Conservation (phyloP, 1,284 basidiomycete species). For the Kwoniella shivajii region DNA sequence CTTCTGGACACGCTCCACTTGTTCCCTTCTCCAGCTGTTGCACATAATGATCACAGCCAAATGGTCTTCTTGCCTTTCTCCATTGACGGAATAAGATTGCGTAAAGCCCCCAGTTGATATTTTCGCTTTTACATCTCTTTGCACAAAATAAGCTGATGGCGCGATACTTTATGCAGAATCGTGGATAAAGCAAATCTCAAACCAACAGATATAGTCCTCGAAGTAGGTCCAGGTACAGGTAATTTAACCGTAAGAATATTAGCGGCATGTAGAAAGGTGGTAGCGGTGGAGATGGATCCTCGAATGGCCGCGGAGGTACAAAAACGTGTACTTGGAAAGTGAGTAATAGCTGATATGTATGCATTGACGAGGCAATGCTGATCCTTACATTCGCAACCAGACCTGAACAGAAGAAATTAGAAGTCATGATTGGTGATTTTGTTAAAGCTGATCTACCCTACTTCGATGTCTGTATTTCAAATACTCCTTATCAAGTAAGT, state of each 20-base stretch:
- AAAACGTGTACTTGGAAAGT: slow-evolving; percentile 98
- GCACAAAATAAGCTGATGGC: neutral
- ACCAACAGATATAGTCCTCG: slow-evolving; percentile 92
- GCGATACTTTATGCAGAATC: slow-evolving; percentile 5
- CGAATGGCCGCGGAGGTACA: slow-evolving; percentile 97
- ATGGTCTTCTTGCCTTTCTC: slow-evolving; percentile 5
- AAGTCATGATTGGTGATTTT: slow-evolving; percentile 94
- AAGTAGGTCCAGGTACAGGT: slow-evolving; percentile 98
- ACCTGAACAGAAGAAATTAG: slow-evolving; percentile 90
- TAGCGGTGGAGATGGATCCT: slow-evolving; percentile 97
- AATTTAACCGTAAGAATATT: slow-evolving; percentile 94
- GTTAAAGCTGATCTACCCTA: slow-evolving; percentile 95
- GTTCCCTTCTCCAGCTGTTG: neutral
- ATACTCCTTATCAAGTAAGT: slow-evolving; percentile 88
- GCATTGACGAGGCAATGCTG: neutral
- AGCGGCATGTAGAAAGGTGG: slow-evolving; percentile 88
- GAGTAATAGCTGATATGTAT: slow-evolving; percentile 57
- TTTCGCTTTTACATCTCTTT: neutral
- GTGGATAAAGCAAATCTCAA: slow-evolving; percentile 70
- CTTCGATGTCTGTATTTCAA: slow-evolving; percentile 98
- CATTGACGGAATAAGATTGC: slow-evolving; percentile 1
- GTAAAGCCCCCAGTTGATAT: neutral
- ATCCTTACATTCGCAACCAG: slow-evolving; percentile 55
- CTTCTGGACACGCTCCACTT: neutral
- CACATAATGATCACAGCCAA: slow-evolving; percentile 1